A percentile compares a stretch with the other conserved stretches of the same genome.
Conservation (phyloP, 2,329 filamentous ascomycete species). For the Dactylellina drechsleri region DNA sequence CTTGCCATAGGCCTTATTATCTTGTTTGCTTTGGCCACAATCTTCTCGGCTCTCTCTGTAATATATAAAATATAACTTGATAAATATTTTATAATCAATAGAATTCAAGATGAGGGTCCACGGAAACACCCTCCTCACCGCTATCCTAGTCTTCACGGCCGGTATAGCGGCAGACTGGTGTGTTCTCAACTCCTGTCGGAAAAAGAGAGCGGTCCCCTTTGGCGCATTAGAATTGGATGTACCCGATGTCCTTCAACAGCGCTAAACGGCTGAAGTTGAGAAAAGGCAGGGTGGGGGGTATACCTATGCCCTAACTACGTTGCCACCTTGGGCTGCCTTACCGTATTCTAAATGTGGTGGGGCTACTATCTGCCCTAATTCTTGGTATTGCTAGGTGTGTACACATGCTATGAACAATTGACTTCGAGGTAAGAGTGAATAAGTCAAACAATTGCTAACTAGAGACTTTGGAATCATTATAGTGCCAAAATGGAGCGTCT, state of each 20-base stretch:
- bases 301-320: constrained; percentile 14
- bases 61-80: too few species aligned
- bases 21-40: too few species aligned
- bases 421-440: neutral
- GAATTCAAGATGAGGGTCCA: neutral
- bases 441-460: neutral
- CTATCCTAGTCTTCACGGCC: neutral
- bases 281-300: constrained; percentile 20
- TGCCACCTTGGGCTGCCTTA: constrained; percentile 22
- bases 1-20: too few species aligned
- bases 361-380: constrained; percentile 15
- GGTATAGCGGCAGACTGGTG: constrained; percentile 7
- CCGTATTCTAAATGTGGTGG: constrained; percentile 20
- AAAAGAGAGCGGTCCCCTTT: constrained; percentile 4
- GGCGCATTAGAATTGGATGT: constrained; percentile 4
- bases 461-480: neutral
- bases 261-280: constrained; percentile 2
- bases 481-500: constrained; percentile 15
- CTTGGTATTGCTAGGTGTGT: constrained; percentile 18
- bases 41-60: too few species aligned
- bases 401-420: neutral
- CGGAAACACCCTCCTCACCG: neutral
- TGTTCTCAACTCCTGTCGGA: neutral
- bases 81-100: neutral
- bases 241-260: neutral